Conservation (phyloP, 345 rosid genomes). For the Hirschfeldia incana region DNA sequence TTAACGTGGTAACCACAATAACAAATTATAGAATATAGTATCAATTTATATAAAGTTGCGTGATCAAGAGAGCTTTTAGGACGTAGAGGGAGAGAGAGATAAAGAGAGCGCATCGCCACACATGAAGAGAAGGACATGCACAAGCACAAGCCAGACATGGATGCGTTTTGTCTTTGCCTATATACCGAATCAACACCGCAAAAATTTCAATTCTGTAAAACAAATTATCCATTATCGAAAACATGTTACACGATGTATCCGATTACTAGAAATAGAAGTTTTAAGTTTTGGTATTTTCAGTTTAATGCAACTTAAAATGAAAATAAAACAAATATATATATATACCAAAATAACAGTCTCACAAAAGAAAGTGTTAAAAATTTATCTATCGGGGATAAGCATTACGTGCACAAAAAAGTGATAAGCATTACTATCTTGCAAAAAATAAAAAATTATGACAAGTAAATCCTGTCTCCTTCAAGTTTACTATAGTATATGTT, state of each 20-base stretch:
- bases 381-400: neutral
- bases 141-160: constrained; percentile 25
- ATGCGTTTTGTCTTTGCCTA: constrained; percentile 40
- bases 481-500: neutral
- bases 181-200: constrained; percentile 14
- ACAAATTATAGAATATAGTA: neutral
- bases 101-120: constrained; percentile 33
- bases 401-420: too few species aligned
- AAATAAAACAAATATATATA: neutral
- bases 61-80: constrained; percentile 39
- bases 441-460: neutral
- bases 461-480: neutral
- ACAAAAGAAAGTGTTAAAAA: neutral
- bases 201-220: constrained; percentile 17
- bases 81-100: constrained; percentile 13
- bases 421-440: neutral
- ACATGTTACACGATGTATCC: neutral
- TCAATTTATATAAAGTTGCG: constrained; percentile 15
- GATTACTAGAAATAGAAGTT: neutral
- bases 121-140: constrained; percentile 23
- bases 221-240: neutral
- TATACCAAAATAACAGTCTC: neutral
- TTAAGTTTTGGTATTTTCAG: neutral
- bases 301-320: neutral
- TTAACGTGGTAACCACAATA: constrained; percentile 1